phyloP scores from a whole-genome alignment of 164 flowering plant species.

The grape (Vitis vinifera) region DNA sequence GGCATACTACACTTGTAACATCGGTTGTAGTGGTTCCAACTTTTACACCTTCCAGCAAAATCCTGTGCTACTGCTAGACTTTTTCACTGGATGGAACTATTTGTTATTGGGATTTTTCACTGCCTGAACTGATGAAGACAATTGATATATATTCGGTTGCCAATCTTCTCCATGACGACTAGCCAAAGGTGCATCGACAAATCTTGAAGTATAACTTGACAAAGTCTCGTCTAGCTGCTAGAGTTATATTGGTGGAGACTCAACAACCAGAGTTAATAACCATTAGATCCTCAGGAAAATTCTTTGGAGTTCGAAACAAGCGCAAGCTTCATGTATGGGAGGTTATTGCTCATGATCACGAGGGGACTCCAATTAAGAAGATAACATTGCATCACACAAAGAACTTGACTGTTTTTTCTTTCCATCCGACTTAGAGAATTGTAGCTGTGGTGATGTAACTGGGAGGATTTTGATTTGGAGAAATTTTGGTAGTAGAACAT shows the following conservation, averaged over 20 bases:
- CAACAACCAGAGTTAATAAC: too few relatives aligned
- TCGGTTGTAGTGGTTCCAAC: slow-evolving; percentile 74
- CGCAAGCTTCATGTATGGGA: too few relatives aligned
- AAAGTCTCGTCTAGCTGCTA: slow-evolving; percentile 48
- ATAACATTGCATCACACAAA: too few relatives aligned
- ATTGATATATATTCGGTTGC: slow-evolving; percentile 43
- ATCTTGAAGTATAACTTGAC: slow-evolving; percentile 70
- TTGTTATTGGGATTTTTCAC: slow-evolving; percentile 87
- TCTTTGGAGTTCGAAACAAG: too few relatives aligned
- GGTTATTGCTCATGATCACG: too few relatives aligned
- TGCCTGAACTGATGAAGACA: slow-evolving; percentile 66
- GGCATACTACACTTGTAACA: slow-evolving; percentile 75
- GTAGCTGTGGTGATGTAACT: too few relatives aligned
- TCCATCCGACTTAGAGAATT: too few relatives aligned
- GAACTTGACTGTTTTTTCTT: too few relatives aligned
- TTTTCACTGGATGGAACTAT: slow-evolving; percentile 90
- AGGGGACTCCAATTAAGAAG: too few relatives aligned
- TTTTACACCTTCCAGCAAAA: slow-evolving; percentile 40
- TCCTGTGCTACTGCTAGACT: slow-evolving; percentile 82
- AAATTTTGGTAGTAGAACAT: too few relatives aligned
- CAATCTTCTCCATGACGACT: slow-evolving; percentile 66
- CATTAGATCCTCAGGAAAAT: too few relatives aligned
- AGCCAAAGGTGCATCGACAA: slow-evolving; percentile 37
- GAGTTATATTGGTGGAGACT: slow-evolving; percentile 54
- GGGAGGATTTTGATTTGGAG: too few relatives aligned